phyloP scores from a whole-genome alignment of 768 basidiomycete species.

The Kwoniella dendrophila region DNA sequence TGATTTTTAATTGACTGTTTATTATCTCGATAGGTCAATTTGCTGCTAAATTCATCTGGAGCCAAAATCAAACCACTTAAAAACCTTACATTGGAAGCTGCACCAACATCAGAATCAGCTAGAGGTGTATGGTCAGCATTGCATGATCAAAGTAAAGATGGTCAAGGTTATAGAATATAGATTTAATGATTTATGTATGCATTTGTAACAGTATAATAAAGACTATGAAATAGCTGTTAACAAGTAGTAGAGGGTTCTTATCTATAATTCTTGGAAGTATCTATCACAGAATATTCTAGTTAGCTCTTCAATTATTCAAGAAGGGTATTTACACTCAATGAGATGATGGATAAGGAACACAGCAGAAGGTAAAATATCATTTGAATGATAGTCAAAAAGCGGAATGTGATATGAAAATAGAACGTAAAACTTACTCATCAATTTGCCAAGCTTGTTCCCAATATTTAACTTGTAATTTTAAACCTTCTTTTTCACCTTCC shows the following conservation, averaged over 20 bases:
- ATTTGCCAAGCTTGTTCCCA: conserved; percentile 98
- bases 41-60: conserved; percentile 51
- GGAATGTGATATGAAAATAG: background rate
- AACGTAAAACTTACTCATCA: conserved; percentile 66
- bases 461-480: conserved; percentile 73
- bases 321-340: background rate
- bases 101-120: conserved; percentile 49
- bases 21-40: conserved; percentile 34
- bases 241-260: background rate
- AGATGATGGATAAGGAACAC: background rate
- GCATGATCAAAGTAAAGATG: conserved; percentile 35
- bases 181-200: conserved; percentile 10
- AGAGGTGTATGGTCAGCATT: conserved; percentile 53
- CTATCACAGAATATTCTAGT: background rate
- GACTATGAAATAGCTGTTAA: no score
- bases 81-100: conserved; percentile 50
- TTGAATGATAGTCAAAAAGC: background rate
- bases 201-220: background rate
- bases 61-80: conserved; percentile 52
- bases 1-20: background rate
- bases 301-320: no score
- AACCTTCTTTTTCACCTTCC: conserved; percentile 68
- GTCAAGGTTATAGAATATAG: conserved; percentile 47
- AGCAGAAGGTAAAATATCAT: background rate
- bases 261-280: conserved; percentile 19